These are phyloP conservation scores for Rhodotorula diobovata DNA, from an alignment of 768 basidiomycete genomes.

Conservation along the genomic window DNA sequence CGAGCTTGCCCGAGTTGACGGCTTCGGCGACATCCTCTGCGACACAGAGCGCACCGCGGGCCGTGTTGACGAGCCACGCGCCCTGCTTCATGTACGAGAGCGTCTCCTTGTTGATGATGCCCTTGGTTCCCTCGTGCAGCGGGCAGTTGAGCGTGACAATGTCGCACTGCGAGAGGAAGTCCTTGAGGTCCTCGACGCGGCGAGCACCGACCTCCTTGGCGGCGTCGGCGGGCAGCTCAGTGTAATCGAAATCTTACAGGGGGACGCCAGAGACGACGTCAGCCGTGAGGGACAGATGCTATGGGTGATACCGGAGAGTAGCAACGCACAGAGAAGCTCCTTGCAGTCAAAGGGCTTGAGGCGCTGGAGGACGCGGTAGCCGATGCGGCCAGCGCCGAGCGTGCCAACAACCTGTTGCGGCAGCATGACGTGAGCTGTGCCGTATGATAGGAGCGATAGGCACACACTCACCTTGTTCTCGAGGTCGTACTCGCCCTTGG, in stretches of 20 bases:
- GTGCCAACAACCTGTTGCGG: slow-evolving; percentile 64
- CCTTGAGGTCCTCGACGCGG: slow-evolving; percentile 73
- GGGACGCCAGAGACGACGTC: too few relatives aligned
- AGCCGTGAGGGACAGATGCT: too few relatives aligned
- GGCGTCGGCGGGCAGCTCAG: slow-evolving; percentile 53
- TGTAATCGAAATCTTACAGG: slow-evolving; percentile 34
- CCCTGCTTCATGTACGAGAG: slow-evolving; percentile 86
- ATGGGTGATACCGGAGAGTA: neutral
- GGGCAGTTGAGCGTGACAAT: slow-evolving; percentile 78
- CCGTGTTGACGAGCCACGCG: slow-evolving; percentile 80
- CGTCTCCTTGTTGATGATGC: slow-evolving; percentile 55
- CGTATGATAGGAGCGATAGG: too few relatives aligned
- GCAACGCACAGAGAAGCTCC: slow-evolving; percentile 61
- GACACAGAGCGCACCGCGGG: slow-evolving; percentile 85
- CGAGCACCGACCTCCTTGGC: slow-evolving; percentile 64
- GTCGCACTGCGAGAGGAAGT: slow-evolving; percentile 50
- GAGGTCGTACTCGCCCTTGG: slow-evolving; percentile 75
- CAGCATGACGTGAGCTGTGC: neutral
- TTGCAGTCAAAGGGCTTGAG: slow-evolving; percentile 79
- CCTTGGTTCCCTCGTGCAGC: slow-evolving; percentile 75
- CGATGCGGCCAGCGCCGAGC: slow-evolving; percentile 64
- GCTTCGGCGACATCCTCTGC: slow-evolving; percentile 73
- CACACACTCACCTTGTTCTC: slow-evolving; percentile 60
- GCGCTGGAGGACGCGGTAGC: slow-evolving; percentile 63
- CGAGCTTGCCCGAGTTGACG: slow-evolving; percentile 67